Evolutionary conservation across 257 asterid species (phyloP), one percentile per base, ranked within the genome.

Genomic region (Dorcoceras hygrometricum): DNA sequence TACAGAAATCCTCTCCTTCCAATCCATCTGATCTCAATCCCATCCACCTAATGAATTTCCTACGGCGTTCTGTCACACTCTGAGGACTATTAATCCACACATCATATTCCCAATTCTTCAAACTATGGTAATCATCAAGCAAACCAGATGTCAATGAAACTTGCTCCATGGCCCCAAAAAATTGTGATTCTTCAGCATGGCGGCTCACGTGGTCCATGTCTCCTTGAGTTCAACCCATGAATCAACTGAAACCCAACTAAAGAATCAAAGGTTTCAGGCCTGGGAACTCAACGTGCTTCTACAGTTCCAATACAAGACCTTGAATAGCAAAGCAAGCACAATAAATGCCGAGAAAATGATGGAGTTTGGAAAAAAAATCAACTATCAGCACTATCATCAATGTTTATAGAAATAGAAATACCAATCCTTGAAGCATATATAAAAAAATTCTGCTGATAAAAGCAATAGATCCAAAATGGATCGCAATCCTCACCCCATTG

Each of bases 401-500:
- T 84, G 87, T 66, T 74, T 65, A 72, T 78, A 81, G 76, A 76
- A 75, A 73, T 59, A 67, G 62, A 74, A 79, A 69, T 58, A 71
- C 57, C 79, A 73, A 64, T 60, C 72, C 76, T 79, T 76, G 77
- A 69, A 70, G 85, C 79, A 74, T 68, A 71, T 59, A 73, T 81
- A 82, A 76, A 73, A 19, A 80, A 71, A 54, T 64, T 75, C 57
- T 62, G n/a, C 62, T 72, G 69, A 67, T 54, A 69, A 72, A 80
- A 76, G 73, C 66, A 80, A 68, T 64, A 77, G 88, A 91, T 89
- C 89, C 84, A 84, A 73, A 96, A 89, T 82, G 89, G 91, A 89
- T 91, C 95, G 91, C 94, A 81, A 84, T 82, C 88, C 83, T 82
- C 82, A 68, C 83, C 74, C 74, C 90, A 84, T 68, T 82, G 89